These are phyloP conservation scores for Russula emetica DNA, from an alignment of 768 basidiomycete genomes.

Conservation along the genomic window DNA sequence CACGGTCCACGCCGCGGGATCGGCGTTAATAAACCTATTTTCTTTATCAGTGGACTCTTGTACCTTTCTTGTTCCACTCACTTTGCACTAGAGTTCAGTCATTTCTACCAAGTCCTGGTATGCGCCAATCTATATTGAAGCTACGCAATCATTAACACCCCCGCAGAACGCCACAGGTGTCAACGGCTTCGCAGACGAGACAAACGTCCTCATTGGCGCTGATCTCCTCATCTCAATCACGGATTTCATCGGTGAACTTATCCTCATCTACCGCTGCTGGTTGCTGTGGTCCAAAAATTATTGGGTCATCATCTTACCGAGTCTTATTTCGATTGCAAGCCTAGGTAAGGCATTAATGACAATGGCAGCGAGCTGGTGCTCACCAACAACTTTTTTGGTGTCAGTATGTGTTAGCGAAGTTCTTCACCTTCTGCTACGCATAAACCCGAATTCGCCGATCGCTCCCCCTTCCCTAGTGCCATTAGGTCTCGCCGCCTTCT, in stretches of 20 bases:
- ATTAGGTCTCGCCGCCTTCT: conserved; percentile 37
- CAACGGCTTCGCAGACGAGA: conserved; percentile 34
- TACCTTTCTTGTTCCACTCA: conserved; percentile 7
- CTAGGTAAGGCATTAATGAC: conserved; percentile 36
- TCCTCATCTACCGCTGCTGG: conserved; percentile 44
- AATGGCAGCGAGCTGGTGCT: neutral
- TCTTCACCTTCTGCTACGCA: neutral
- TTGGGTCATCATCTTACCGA: conserved; percentile 36
- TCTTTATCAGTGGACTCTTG: conserved; percentile 5
- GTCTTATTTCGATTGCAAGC: conserved; percentile 35
- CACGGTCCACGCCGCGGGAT: neutral
- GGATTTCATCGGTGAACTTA: conserved; percentile 37
- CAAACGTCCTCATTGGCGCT: conserved; percentile 33
- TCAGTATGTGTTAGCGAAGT: neutral
- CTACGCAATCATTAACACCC: neutral
- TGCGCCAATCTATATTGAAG: conserved; percentile 16
- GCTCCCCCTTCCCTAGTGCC: conserved; percentile 26
- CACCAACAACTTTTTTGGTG: neutral
- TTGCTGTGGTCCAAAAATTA: conserved; percentile 39
- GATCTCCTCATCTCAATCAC: conserved; percentile 38
- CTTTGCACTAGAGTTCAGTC: conserved; percentile 36
- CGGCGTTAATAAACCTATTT: conserved; percentile 1
- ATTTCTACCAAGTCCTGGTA: conserved; percentile 37
- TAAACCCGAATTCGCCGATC: conserved; percentile 1
- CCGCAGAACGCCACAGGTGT: conserved; percentile 33